Evolutionary conservation across 768 basidiomycete species (phyloP), one percentile per base, ranked within the genome.

Genomic region (Heimioporus sp.): DNA sequence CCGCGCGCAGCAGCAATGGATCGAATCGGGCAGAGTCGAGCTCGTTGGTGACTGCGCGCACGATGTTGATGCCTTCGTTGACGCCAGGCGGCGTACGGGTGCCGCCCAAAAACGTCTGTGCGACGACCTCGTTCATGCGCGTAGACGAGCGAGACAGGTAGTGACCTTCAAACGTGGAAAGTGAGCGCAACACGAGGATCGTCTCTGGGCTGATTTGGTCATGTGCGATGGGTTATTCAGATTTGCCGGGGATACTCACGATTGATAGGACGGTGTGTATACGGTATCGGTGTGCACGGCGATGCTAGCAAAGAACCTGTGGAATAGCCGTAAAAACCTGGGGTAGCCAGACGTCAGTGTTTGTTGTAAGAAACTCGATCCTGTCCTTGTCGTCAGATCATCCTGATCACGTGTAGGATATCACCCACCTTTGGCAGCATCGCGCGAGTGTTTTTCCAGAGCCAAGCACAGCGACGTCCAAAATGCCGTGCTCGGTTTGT

Each of bases 231-330:
- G 34, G 20, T 24, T 13, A n/a, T 54, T 10, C 16, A 39, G 53
- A 16, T 51, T 49, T 21, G 11, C 46, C 19, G 7, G 24, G 32
- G 31, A 48, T 44, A 49, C 67, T 55, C 48, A 90, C 92, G 91
- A 93, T 72, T 99, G 97, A 45, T 88, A 80, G 1, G 81, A 77
- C 47, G 86, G 82, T 0, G 83, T 86, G 66, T 98, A 98, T 7
- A 90, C 74, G 0, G 97, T 98, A 63, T 98, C 96, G 2, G 97
- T 97, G 65, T 98, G 91, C 11, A 96, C 88, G 3, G 92, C 85
- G 47, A 98, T 92, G 67, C 94, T 94, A 30, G 88, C 84, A 66
- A 99, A 99, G 72, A 99, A 97, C 37, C 94, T 93, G 49, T 99
- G 97, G 71, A 99, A 95, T 2, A 98, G 78, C 10, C 97, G 81